Conservation (phyloP, 2,329 filamentous ascomycete genomes). For the Claviceps sp. region DNA sequence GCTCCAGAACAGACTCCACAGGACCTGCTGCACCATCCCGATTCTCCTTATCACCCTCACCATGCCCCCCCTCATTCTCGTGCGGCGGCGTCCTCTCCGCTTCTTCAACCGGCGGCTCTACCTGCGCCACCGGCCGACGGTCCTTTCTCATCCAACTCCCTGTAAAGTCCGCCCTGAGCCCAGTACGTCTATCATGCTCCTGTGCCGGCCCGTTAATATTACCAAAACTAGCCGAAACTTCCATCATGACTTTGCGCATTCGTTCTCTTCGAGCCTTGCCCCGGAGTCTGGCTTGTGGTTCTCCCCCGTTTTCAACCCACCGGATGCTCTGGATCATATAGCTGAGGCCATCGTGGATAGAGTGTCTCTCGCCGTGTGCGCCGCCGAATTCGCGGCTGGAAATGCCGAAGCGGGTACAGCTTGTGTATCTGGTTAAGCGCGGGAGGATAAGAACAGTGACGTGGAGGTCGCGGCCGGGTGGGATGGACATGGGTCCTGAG, state of each 20-base stretch:
- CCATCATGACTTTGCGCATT: slow-evolving; percentile 41
- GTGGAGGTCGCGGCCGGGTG: slow-evolving; percentile 63
- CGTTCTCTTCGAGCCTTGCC: slow-evolving; percentile 43
- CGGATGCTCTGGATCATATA: slow-evolving; percentile 72
- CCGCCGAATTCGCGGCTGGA: slow-evolving; percentile 67
- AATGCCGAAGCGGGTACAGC: slow-evolving; percentile 66
- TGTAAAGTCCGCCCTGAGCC: slow-evolving; percentile 17
- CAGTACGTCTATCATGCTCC: slow-evolving; percentile 13
- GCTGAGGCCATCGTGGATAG: slow-evolving; percentile 70
- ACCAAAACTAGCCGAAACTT: slow-evolving; percentile 28
- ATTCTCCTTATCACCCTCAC: slow-evolving; percentile 36
- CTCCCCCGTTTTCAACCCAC: slow-evolving; percentile 69
- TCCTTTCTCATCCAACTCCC: slow-evolving; percentile 22
- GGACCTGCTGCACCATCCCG: slow-evolving; percentile 9
- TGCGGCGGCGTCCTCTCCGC: slow-evolving; percentile 11
- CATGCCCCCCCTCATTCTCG: slow-evolving; percentile 15
- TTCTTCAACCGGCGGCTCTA: slow-evolving; percentile 11
- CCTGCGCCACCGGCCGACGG: slow-evolving; percentile 5
- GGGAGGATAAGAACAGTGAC: slow-evolving; percentile 79
- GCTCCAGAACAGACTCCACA: slow-evolving; percentile 5
- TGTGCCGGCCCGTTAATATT: slow-evolving; percentile 17
- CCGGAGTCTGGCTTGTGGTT: slow-evolving; percentile 40
- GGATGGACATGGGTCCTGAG: slow-evolving; percentile 49
- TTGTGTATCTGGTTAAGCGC: slow-evolving; percentile 60
- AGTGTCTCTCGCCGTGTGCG: slow-evolving; percentile 27